These are phyloP conservation scores for Geranium rotundifolium DNA, from an alignment of 345 rosid species.

Conservation along the genomic window DNA sequence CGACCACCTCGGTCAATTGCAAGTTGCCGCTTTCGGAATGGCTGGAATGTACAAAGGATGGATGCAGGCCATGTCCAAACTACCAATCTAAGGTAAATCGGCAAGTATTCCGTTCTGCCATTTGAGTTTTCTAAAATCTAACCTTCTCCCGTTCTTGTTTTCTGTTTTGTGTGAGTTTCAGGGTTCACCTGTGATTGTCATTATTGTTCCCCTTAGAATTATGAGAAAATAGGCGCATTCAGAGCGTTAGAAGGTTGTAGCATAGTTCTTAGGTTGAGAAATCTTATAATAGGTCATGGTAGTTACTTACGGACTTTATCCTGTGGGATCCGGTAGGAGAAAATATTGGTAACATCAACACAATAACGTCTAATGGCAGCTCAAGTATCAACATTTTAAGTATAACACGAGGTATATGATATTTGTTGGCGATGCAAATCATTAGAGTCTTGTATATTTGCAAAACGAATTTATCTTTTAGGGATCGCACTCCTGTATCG, in stretches of 20 bases:
- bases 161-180: slow-evolving; percentile 8
- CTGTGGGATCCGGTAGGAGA: background rate
- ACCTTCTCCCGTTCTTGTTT: slow-evolving; percentile 4
- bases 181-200: background rate
- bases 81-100: slow-evolving; percentile 21
- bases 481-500: too few relatives aligned
- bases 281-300: background rate
- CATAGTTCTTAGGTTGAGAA: background rate
- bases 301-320: background rate
- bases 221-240: background rate
- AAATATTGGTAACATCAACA: background rate
- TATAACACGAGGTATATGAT: too few relatives aligned
- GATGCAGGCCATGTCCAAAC: slow-evolving; percentile 12
- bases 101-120: slow-evolving; percentile 43
- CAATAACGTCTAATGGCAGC: background rate
- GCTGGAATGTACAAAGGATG: background rate
- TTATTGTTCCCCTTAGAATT: background rate
- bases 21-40: slow-evolving; percentile 16
- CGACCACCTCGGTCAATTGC: slow-evolving; percentile 4
- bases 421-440: too few relatives aligned
- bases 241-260: background rate
- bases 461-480: too few relatives aligned
- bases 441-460: too few relatives aligned
- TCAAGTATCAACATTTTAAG: too few relatives aligned
- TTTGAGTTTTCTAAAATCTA: slow-evolving; percentile 11